Evolutionary conservation across 306 rosid genomes (phyloP).

Genomic region (Cucumis melo): DNA sequence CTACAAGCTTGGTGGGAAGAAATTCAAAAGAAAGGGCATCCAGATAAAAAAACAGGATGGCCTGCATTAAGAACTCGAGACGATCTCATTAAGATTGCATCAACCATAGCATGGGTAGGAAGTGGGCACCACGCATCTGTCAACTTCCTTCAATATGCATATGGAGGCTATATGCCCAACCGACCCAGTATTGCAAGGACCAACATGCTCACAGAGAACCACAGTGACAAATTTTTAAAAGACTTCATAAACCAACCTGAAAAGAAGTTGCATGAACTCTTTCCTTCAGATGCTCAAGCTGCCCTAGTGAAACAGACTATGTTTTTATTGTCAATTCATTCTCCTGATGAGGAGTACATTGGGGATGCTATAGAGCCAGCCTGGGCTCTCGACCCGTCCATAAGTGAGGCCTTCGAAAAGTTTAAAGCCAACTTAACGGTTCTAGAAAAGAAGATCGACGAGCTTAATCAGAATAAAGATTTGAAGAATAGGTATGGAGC

Average conservation of each 20-base stretch:
- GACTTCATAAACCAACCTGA: slow-evolving; percentile 34
- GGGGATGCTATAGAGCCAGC: slow-evolving; percentile 47
- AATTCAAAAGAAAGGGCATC: slow-evolving; percentile 41
- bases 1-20: slow-evolving; percentile 80
- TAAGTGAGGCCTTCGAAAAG: slow-evolving; percentile 30
- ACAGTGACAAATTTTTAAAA: slow-evolving; percentile 22
- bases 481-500: slow-evolving; percentile 67
- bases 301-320: slow-evolving; percentile 30
- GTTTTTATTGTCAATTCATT: slow-evolving; percentile 50
- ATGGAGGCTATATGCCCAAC: slow-evolving; percentile 52
- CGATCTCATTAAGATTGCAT: background rate
- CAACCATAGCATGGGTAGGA: slow-evolving; percentile 46
- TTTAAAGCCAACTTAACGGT: slow-evolving; percentile 27
- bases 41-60: slow-evolving; percentile 61
- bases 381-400: slow-evolving; percentile 38
- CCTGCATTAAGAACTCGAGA: slow-evolving; percentile 23
- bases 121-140: slow-evolving; percentile 63
- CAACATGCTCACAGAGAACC: slow-evolving; percentile 46
- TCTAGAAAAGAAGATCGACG: slow-evolving; percentile 35
- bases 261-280: slow-evolving; percentile 13
- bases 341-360: slow-evolving; percentile 69
- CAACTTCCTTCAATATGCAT: slow-evolving; percentile 56
- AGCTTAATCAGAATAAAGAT: slow-evolving; percentile 22
- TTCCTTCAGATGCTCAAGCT: slow-evolving; percentile 57
- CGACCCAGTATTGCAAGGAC: slow-evolving; percentile 56